Evolutionary conservation across 371 early-diverging fungal species (phyloP), one percentile per base, ranked within the genome.

Genomic region (Mucor racemosus): DNA sequence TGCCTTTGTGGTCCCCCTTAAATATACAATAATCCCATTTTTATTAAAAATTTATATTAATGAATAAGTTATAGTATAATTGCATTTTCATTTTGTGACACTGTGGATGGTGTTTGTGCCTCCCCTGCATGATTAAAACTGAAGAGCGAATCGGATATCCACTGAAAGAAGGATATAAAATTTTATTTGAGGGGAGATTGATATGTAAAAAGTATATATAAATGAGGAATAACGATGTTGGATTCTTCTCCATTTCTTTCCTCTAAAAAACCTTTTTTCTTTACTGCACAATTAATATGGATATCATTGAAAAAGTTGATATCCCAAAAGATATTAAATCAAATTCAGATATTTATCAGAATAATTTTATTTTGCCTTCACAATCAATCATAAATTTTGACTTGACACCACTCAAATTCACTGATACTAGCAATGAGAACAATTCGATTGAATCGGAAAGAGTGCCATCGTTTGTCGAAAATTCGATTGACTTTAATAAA

Each of bases 181-280:
- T 26, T 26, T 38, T 57, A 38, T 58, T 58, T 38, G 58, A 58
- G 58, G 19, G 40, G 58, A 56, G 57, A 19, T 56, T 56, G 38
- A 56, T 39, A 58, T 13, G 10, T n/a, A 58, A 58, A 53, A 8
- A 31, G 11, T 11, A 31, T 31, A 31, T 53, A 53, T 53, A 53
- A 53, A 53, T 31, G 21, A 53, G 53, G 11, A 13, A 14, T 5
- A 26, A 19, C 2, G 26, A 19, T 21, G 19, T 53, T 31, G 26
- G 10, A 1, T 31, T 14, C 26, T 21, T 8, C 36, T 38, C 39
- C 21, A 38, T 39, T 26, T 39, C 39, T 35, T 15, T 38, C 57
- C 11, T n/a, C n/a, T n/a, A n/a, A n/a, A n/a, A n/a, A n/a, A n/a
- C n/a, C n/a, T n/a, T n/a, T n/a, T n/a, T n/a, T n/a, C n/a, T n/a